A percentile compares a stretch with the other conserved stretches of the same genome.
Evolutionary conservation across 2,329 filamentous ascomycete genomes (phyloP).

Genomic region (Talaromyces amestolkiae): DNA sequence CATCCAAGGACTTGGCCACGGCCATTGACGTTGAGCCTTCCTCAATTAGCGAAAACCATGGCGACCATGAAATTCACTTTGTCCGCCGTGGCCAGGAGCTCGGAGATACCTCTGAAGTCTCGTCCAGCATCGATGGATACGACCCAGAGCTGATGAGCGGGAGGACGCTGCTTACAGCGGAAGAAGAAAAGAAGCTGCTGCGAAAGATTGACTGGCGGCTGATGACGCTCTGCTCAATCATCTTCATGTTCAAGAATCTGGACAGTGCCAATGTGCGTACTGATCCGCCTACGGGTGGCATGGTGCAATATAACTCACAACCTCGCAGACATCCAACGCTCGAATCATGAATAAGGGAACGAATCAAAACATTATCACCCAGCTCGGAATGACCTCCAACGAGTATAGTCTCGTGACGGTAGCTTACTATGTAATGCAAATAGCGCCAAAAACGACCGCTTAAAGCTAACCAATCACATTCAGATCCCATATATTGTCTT

Average conservation of each 20-base stretch:
- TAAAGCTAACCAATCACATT: background rate
- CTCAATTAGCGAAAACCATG: conserved; percentile 4
- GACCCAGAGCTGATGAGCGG: conserved; percentile 33
- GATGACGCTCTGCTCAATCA: conserved; percentile 40
- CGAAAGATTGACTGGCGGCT: conserved; percentile 45
- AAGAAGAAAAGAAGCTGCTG: conserved; percentile 48
- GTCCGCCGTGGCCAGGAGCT: conserved; percentile 23
- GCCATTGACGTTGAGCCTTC: background rate
- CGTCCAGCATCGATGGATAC: conserved; percentile 28
- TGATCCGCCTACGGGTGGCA: background rate
- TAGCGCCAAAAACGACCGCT: background rate
- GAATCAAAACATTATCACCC: conserved; percentile 26
- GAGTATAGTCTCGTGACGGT: conserved; percentile 36
- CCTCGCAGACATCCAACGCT: conserved; percentile 32
- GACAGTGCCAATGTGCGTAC: conserved; percentile 32
- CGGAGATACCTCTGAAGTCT: conserved; percentile 16
- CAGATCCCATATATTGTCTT: conserved; percentile 28
- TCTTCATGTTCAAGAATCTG: conserved; percentile 33
- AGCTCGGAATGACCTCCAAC: conserved; percentile 31
- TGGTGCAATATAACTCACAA: conserved; percentile 14
- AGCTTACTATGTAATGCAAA: conserved; percentile 34
- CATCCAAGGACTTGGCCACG: background rate
- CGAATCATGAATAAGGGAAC: conserved; percentile 38
- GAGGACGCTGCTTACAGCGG: conserved; percentile 34
- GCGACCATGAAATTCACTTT: conserved; percentile 23